Percentiles rank a stretch among this genome's conserved stretches.
phyloP scores from a whole-genome alignment of 768 basidiomycete species.

The Suillus variegatus region DNA sequence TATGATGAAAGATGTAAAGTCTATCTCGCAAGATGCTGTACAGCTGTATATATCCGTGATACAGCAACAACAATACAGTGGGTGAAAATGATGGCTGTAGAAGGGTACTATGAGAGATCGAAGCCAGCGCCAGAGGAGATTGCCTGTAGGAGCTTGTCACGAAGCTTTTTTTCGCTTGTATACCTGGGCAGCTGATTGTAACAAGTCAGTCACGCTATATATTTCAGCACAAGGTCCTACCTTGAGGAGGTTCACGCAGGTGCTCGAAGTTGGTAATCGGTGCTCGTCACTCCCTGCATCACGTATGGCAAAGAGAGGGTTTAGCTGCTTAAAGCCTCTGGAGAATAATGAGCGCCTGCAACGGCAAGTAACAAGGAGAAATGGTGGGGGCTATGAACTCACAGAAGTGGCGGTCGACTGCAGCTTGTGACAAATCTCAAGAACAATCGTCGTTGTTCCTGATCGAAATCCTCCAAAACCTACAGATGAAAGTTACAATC shows the following conservation, averaged over 20 bases:
- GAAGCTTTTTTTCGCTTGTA: constrained; percentile 59
- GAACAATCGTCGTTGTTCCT: constrained; percentile 76
- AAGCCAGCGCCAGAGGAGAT: constrained; percentile 90
- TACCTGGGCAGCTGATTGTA: constrained; percentile 68
- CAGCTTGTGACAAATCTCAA: constrained; percentile 94
- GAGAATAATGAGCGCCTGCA: neutral
- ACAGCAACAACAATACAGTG: neutral
- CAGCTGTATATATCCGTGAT: constrained; percentile 8
- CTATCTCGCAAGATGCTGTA: constrained; percentile 11
- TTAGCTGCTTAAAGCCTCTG: constrained; percentile 84
- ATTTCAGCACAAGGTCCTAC: constrained; percentile 33
- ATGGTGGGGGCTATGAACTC: constrained; percentile 28
- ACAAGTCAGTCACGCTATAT: constrained; percentile 8
- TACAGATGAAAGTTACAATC: constrained; percentile 25
- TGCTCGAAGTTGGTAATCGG: constrained; percentile 75
- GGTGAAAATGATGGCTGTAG: neutral
- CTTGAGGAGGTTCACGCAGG: constrained; percentile 93
- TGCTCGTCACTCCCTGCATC: constrained; percentile 74
- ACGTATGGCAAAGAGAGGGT: constrained; percentile 87
- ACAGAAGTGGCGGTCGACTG: constrained; percentile 86
- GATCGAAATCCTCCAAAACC: constrained; percentile 79
- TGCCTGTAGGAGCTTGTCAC: constrained; percentile 80
- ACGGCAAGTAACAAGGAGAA: neutral
- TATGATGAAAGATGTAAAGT: constrained; percentile 19
- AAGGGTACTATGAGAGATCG: constrained; percentile 68